Percentiles rank a stretch among this genome's conserved stretches.
Conservation (phyloP, 2,329 filamentous ascomycete species). For the Dothistroma septosporum region DNA sequence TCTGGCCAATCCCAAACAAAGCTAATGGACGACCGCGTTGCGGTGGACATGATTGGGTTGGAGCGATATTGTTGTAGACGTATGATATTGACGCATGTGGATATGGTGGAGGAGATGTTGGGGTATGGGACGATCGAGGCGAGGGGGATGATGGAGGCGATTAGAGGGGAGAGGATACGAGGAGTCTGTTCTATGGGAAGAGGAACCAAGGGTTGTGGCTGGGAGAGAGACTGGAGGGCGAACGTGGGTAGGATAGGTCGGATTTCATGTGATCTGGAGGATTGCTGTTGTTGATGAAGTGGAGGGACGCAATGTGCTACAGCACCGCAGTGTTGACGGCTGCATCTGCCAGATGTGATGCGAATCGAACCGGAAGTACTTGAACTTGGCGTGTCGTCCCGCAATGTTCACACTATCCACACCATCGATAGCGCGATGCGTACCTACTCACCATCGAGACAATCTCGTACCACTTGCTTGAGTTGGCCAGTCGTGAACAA, state of each 20-base stretch:
- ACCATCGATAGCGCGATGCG: too few species aligned
- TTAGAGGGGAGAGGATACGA: background rate
- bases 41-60: slow-evolving; percentile 90
- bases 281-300: background rate
- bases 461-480: too few species aligned
- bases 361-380: background rate
- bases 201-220: background rate
- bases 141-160: background rate
- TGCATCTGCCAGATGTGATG: background rate
- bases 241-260: background rate
- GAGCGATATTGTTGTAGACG: slow-evolving; percentile 97
- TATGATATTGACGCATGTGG: slow-evolving; percentile 99
- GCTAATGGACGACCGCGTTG: slow-evolving; percentile 60
- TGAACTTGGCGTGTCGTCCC: background rate
- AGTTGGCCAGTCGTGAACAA: too few species aligned
- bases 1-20: background rate
- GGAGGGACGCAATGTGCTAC: background rate
- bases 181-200: background rate
- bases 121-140: slow-evolving; percentile 55
- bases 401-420: background rate
- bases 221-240: background rate
- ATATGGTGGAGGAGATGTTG: slow-evolving; percentile 95
- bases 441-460: too few species aligned
- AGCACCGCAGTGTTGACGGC: background rate
- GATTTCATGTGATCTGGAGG: too few species aligned